Percentiles rank a stretch among this genome's conserved stretches.
phyloP scores from a whole-genome alignment of 1,139 yeast species.

The Scheffersomyces stambukii region DNA sequence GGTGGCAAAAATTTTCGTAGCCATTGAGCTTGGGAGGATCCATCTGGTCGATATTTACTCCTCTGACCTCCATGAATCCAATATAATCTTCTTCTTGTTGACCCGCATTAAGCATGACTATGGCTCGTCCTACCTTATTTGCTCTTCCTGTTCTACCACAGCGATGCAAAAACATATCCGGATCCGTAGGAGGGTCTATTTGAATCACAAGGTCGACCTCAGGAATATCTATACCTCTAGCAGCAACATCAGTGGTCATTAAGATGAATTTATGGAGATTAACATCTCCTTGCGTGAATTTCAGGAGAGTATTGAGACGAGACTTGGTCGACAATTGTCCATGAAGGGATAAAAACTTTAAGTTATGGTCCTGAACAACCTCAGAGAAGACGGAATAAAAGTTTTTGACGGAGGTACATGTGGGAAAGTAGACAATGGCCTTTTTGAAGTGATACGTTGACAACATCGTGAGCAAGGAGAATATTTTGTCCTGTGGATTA shows the following conservation, averaged over 20 bases:
- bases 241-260: constrained; percentile 84
- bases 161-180: constrained; percentile 82
- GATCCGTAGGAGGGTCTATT: constrained; percentile 87
- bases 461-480: constrained; percentile 53
- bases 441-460: constrained; percentile 58
- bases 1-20: constrained; percentile 21
- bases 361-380: constrained; percentile 19
- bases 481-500: constrained; percentile 57
- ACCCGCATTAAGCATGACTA: constrained; percentile 65
- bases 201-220: constrained; percentile 88
- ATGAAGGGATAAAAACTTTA: constrained; percentile 66
- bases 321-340: constrained; percentile 79
- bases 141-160: constrained; percentile 95
- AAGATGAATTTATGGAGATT: constrained; percentile 52
- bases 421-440: constrained; percentile 86
- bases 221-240: constrained; percentile 90
- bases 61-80: constrained; percentile 74
- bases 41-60: constrained; percentile 49
- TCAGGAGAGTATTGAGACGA: constrained; percentile 63
- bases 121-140: constrained; percentile 73
- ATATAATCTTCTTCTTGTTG: constrained; percentile 75
- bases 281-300: constrained; percentile 48
- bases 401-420: constrained; percentile 76
- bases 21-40: constrained; percentile 20
- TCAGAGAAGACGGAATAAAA: constrained; percentile 53